Evolutionary conservation across 108 stramenopile species (phyloP).

Genomic region (Nitzschia sp.): DNA sequence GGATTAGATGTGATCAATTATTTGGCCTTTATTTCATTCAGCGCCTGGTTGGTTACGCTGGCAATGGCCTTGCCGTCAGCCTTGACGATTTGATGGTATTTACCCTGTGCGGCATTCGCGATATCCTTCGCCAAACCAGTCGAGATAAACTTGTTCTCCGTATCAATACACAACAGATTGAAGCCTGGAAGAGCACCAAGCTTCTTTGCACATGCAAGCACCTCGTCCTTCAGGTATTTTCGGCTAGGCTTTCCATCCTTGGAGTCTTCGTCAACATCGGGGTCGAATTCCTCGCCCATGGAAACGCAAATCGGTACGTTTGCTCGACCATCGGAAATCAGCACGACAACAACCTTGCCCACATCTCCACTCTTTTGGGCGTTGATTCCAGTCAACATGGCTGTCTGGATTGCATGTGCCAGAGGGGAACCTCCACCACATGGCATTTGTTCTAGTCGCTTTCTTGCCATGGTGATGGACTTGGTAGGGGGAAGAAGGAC

Average conservation of each 20-base stretch:
- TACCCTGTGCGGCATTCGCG: conserved; percentile 86
- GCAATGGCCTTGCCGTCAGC: conserved; percentile 89
- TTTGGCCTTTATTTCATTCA: conserved; percentile 73
- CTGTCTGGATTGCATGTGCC: conserved; percentile 88
- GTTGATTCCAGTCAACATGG: conserved; percentile 91
- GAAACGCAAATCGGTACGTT: conserved; percentile 91
- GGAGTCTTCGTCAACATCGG: conserved; percentile 77
- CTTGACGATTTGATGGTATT: conserved; percentile 90
- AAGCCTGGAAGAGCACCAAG: conserved; percentile 86
- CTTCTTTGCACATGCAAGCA: conserved; percentile 89
- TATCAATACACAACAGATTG: conserved; percentile 93
- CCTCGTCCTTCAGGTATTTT: conserved; percentile 92
- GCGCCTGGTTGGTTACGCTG: conserved; percentile 72
- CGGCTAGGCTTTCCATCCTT: conserved; percentile 94
- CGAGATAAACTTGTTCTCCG: conserved; percentile 96
- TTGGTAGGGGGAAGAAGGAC: conserved; percentile 96
- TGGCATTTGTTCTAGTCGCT: conserved; percentile 95
- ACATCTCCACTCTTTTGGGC: conserved; percentile 94
- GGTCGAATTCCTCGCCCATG: conserved; percentile 88
- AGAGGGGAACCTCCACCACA: conserved; percentile 97
- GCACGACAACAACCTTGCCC: conserved; percentile 94
- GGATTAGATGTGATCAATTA: neutral
- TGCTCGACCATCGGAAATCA: conserved; percentile 95
- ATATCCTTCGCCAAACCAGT: conserved; percentile 98
- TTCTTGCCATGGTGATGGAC: conserved; percentile 93